Evolutionary conservation across 768 basidiomycete genomes (phyloP).

Genomic region (Mrakia hoshinonis): DNA sequence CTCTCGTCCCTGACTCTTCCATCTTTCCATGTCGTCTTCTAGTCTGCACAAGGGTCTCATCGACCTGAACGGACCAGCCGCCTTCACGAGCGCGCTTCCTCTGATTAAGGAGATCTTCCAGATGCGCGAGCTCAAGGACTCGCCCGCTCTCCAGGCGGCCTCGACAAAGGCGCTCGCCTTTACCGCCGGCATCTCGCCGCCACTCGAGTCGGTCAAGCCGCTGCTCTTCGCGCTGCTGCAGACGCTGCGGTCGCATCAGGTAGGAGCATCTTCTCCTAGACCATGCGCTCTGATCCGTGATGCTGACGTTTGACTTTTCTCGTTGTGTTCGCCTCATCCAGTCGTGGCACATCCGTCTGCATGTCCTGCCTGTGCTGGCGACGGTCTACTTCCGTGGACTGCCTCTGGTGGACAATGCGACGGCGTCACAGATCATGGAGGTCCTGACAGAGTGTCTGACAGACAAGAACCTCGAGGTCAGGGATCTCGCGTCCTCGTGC

Average conservation of each 20-base stretch:
- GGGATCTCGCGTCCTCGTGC: slow-evolving; percentile 63
- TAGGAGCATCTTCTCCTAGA: slow-evolving; percentile 35
- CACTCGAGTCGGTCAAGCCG: slow-evolving; percentile 19
- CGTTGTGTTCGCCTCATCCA: slow-evolving; percentile 36
- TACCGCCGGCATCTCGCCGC: slow-evolving; percentile 63
- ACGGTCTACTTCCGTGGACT: slow-evolving; percentile 88
- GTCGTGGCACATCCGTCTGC: slow-evolving; percentile 86
- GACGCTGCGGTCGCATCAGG: slow-evolving; percentile 69
- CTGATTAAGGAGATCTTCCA: slow-evolving; percentile 55
- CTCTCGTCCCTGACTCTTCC: slow-evolving; percentile 41
- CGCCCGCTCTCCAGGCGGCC: slow-evolving; percentile 67
- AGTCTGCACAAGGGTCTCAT: slow-evolving; percentile 48
- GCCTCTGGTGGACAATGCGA: slow-evolving; percentile 59
- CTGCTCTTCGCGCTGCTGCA: slow-evolving; percentile 17
- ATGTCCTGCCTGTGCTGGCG: slow-evolving; percentile 76
- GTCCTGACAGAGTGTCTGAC: slow-evolving; percentile 64
- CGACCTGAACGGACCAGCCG: slow-evolving; percentile 61
- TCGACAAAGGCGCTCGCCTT: slow-evolving; percentile 72
- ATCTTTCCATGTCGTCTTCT: background rate
- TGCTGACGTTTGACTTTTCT: slow-evolving; percentile 12
- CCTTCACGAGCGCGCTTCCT: slow-evolving; percentile 67
- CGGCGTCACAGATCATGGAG: slow-evolving; percentile 66
- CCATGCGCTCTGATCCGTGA: background rate
- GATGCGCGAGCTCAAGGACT: slow-evolving; percentile 82
- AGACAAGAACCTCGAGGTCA: slow-evolving; percentile 86